phyloP scores from a whole-genome alignment of 352 stramenopile genomes.

The Phytophthora pluvialis region DNA sequence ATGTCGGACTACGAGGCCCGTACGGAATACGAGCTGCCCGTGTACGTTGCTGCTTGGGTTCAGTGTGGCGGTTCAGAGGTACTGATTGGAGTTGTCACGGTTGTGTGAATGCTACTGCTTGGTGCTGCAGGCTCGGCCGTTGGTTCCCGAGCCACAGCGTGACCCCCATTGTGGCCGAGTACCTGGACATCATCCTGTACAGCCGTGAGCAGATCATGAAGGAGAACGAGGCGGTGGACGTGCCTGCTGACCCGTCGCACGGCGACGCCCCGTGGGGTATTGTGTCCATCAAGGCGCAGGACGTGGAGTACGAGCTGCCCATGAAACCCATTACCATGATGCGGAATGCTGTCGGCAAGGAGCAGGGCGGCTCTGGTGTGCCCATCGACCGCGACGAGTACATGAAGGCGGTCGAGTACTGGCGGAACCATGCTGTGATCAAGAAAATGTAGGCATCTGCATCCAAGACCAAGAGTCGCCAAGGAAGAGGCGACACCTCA shows the following conservation, averaged over 20 bases:
- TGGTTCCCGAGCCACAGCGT: conserved; percentile 94
- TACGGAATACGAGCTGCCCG: conserved; percentile 94
- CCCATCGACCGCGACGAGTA: conserved; percentile 82
- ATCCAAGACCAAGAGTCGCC: conserved; percentile 1
- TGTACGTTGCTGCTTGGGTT: conserved; percentile 51
- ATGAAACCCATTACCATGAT: conserved; percentile 99
- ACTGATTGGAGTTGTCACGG: conserved; percentile 9
- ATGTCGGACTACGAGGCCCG: conserved; percentile 94
- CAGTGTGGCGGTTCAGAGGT: background rate
- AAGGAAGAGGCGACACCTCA: conserved; percentile 9
- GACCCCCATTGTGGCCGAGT: conserved; percentile 90
- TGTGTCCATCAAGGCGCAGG: conserved; percentile 97
- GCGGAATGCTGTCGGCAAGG: conserved; percentile 97
- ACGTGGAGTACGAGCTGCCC: conserved; percentile 95
- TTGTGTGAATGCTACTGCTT: too few relatives aligned
- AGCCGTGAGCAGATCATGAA: conserved; percentile 98
- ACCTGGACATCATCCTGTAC: conserved; percentile 98
- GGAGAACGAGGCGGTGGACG: conserved; percentile 90
- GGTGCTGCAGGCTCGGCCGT: conserved; percentile 59
- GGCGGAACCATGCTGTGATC: conserved; percentile 84
- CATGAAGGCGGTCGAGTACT: conserved; percentile 89
- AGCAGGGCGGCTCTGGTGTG: conserved; percentile 91
- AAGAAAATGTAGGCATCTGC: conserved; percentile 59
- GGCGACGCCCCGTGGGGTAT: conserved; percentile 93
- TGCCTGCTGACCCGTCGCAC: conserved; percentile 46